These are phyloP conservation scores for Boletellus ananiceps DNA, from an alignment of 768 basidiomycete genomes.

Conservation along the genomic window DNA sequence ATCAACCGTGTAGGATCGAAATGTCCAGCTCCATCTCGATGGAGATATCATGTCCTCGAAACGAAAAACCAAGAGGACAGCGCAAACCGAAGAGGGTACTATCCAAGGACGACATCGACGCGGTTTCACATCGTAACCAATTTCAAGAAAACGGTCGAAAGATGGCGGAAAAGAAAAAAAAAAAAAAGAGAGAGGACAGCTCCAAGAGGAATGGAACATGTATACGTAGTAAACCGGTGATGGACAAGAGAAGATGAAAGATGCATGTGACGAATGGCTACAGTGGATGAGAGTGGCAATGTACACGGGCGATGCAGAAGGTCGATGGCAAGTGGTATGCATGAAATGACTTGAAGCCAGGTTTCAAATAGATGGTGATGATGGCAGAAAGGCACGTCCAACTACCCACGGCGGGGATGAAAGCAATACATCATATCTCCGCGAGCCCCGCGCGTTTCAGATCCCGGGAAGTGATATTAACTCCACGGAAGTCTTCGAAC, in stretches of 20 bases:
- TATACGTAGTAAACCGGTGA: constrained; percentile 2
- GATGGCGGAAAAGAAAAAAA: constrained; percentile 1
- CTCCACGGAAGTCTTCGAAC: constrained; percentile 61
- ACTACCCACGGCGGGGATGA: background rate
- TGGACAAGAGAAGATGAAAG: constrained; percentile 6
- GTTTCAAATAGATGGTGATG: background rate
- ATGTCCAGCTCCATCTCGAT: constrained; percentile 20
- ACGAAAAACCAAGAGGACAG: constrained; percentile 4
- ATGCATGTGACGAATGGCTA: constrained; percentile 30
- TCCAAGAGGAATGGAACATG: constrained; percentile 3
- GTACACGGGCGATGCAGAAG: constrained; percentile 25
- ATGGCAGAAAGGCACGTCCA: background rate
- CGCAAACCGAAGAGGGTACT: constrained; percentile 4
- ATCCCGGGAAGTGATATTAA: constrained; percentile 49
- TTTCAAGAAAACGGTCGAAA: background rate
- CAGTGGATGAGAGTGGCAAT: constrained; percentile 28
- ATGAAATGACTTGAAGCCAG: constrained; percentile 12
- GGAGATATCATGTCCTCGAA: constrained; percentile 11
- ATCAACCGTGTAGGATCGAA: constrained; percentile 2
- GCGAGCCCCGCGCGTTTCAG: constrained; percentile 34
- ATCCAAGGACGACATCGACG: constrained; percentile 2
- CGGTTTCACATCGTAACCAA: background rate
- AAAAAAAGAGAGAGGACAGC: constrained; percentile 12
- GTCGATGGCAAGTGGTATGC: constrained; percentile 16
- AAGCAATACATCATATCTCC: constrained; percentile 5